Evolutionary conservation across 2,329 filamentous ascomycete species (phyloP).

Genomic region (Trichoderma arundinaceum): DNA sequence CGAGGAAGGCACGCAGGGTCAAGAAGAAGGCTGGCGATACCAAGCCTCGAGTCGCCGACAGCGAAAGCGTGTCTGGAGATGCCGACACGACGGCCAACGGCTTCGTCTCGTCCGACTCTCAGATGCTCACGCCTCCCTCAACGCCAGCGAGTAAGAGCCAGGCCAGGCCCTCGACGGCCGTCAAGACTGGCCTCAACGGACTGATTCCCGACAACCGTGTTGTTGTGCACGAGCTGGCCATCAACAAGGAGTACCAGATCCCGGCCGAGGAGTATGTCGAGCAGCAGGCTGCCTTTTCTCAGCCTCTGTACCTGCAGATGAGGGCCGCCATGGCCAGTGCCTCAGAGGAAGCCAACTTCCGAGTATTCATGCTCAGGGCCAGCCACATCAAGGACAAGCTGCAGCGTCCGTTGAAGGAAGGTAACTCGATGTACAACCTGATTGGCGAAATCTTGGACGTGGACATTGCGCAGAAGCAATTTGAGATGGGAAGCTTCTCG

Average conservation of each 20-base stretch:
- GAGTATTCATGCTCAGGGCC: constrained; percentile 73
- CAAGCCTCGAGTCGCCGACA: constrained; percentile 68
- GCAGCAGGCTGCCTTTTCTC: constrained; percentile 57
- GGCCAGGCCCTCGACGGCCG: constrained; percentile 42
- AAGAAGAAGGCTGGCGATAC: constrained; percentile 73
- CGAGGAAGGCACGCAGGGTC: constrained; percentile 66
- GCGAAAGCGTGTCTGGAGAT: constrained; percentile 52
- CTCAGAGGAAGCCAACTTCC: constrained; percentile 66
- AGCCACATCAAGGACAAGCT: constrained; percentile 74
- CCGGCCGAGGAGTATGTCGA: constrained; percentile 65
- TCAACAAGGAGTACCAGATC: constrained; percentile 79
- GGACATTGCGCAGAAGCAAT: constrained; percentile 72
- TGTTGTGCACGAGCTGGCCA: constrained; percentile 78
- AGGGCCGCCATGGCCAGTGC: constrained; percentile 69
- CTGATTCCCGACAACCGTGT: constrained; percentile 75
- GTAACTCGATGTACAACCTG: constrained; percentile 74
- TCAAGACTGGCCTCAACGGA: constrained; percentile 53
- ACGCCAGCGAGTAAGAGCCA: constrained; percentile 53
- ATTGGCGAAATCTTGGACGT: constrained; percentile 78
- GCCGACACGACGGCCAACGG: constrained; percentile 47
- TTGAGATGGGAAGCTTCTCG: constrained; percentile 74
- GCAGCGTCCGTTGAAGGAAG: constrained; percentile 71
- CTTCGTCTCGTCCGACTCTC: constrained; percentile 50
- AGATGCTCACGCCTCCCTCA: constrained; percentile 60
- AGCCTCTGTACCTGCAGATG: constrained; percentile 62